Conservation (phyloP, 139 green algal genomes). For the Picochlorum sp. region DNA sequence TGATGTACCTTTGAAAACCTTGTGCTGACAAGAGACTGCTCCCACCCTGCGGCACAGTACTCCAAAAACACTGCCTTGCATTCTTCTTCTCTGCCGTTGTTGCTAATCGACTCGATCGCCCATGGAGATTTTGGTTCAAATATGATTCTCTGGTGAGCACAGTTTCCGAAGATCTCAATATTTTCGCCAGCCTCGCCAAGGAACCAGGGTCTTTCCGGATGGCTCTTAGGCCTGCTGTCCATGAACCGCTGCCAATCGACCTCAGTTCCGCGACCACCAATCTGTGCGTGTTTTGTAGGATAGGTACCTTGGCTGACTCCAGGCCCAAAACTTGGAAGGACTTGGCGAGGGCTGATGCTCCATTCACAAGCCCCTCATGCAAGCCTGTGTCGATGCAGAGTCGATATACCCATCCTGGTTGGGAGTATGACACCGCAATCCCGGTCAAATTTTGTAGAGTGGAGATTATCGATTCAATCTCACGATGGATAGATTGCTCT, state of each 20-base stretch:
- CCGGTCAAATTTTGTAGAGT: not conserved
- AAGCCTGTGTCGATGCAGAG: not conserved
- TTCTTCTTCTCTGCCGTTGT: not conserved
- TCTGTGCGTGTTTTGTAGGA: not conserved
- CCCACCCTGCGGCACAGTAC: not conserved
- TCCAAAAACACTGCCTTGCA: not conserved
- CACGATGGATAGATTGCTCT: too few relatives aligned
- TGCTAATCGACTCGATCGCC: not conserved
- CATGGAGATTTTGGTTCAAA: not conserved
- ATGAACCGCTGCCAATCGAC: not conserved
- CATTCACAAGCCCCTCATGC: too few relatives aligned
- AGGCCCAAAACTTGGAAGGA: too few relatives aligned
- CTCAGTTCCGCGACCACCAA: not conserved
- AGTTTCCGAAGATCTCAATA: not conserved
- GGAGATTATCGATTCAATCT: not conserved
- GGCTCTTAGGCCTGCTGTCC: not conserved
- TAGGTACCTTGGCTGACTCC: too few relatives aligned
- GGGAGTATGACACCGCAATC: not conserved
- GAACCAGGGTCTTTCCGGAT: not conserved
- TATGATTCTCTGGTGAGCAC: not conserved
- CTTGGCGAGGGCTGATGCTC: too few relatives aligned
- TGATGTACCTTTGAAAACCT: slow-evolving; percentile 1
- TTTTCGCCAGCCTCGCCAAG: not conserved
- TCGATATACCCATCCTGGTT: not conserved
- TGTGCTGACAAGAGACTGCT: slow-evolving; percentile 2